Evolutionary conservation across 2,329 filamentous ascomycete genomes (phyloP), one percentile per base, ranked within the genome.

Genomic region (Fusarium nurragi): DNA sequence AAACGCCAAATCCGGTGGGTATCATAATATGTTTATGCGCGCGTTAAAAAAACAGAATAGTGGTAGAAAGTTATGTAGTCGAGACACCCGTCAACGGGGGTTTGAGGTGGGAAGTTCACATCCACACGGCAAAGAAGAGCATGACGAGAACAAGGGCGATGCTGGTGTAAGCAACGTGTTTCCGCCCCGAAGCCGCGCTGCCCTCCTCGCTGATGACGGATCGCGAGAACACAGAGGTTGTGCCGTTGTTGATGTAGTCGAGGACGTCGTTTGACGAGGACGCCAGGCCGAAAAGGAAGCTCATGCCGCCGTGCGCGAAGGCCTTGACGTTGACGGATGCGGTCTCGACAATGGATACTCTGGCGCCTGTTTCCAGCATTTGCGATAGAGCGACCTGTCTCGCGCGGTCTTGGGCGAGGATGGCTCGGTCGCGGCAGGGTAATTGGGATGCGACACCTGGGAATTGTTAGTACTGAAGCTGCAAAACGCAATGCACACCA

Each of bases 161-260:
- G 38, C 73, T 73, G 25, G 73, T 65, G 18, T 65, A 65, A n/a
- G 73, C 68, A 23, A 76, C 64, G 21, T 69, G 68, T 39, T 68
- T 68, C 36, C 74, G 70, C 23, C 64, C 69, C 7, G 73, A 72
- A 1, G 93, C 76, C 4, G 89, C 87, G 64, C 88, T 86, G 16
- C 90, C 89, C 68, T 92, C 80, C 11, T 82, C 79, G 3, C 79
- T 84, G 3, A 86, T 83, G 48, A 83, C 91, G 46, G 92, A 90
- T 77, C 96, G 93, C 79, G 96, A 88, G 75, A 89, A 97, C 4
- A 93, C 81, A 37, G 89, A 90, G 71, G 97, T 88, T 59, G 95
- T 90, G 76, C 97, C 93, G 73, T 97, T 97, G 65, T 93, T 94
- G 58, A 97, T 85, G 71, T 96, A 91, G 41, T 91, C 93, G 12